Conservation (phyloP, 306 rosid species). For the Cajanus cajan region DNA sequence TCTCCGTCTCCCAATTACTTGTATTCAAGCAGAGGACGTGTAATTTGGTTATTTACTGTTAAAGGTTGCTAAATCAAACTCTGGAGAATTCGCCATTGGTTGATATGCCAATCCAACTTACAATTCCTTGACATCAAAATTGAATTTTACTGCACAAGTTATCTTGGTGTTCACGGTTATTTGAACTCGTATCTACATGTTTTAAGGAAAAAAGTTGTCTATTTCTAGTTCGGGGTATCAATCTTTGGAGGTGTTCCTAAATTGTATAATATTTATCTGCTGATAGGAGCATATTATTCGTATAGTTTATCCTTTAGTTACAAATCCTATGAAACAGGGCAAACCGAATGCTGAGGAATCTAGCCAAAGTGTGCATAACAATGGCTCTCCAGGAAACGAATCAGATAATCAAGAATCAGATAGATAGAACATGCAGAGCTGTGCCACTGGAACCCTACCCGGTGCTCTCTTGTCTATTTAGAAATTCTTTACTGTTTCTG, state of each 20-base stretch:
- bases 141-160: neutral
- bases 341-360: slow-evolving; percentile 38
- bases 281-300: slow-evolving; percentile 8
- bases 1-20: neutral
- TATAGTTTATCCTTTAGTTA: slow-evolving; percentile 19
- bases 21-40: slow-evolving; percentile 9
- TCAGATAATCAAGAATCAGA: slow-evolving; percentile 35
- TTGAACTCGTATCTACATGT: slow-evolving; percentile 2
- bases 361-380: slow-evolving; percentile 33
- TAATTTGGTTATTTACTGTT: neutral
- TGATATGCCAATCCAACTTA: slow-evolving; percentile 4
- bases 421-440: slow-evolving; percentile 26
- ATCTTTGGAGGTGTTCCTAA: slow-evolving; percentile 11
- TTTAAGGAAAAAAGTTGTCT: neutral
- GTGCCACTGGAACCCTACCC: neutral
- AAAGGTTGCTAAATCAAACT: slow-evolving; percentile 14
- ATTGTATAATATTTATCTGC: neutral
- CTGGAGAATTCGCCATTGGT: slow-evolving; percentile 3
- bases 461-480: slow-evolving; percentile 1
- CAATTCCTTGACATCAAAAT: slow-evolving; percentile 5
- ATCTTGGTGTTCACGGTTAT: neutral
- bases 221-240: slow-evolving; percentile 1
- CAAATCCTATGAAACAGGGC: slow-evolving; percentile 45
- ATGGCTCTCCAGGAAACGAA: slow-evolving; percentile 35
- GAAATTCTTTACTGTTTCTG: slow-evolving; percentile 6